Percentiles rank a stretch among this genome's conserved stretches.
These are phyloP conservation scores for Excoecaria agallocha DNA, from an alignment of 345 rosid genomes.

Conservation along the genomic window DNA sequence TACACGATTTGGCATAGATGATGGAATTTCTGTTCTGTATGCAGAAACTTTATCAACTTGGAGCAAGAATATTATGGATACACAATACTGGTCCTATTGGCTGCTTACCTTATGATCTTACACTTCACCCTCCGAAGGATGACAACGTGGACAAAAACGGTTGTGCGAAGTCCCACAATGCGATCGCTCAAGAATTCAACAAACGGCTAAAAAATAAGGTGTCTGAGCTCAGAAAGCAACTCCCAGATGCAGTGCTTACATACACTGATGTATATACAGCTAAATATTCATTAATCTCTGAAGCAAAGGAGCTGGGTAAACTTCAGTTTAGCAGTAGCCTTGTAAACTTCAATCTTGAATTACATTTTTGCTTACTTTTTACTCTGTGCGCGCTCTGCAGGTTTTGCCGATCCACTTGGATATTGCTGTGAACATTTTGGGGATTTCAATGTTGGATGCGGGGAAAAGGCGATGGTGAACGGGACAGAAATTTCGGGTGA, in stretches of 20 bases:
- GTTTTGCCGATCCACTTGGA: conserved; percentile 22
- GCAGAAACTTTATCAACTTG: conserved; percentile 6
- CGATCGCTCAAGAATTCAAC: conserved; percentile 4
- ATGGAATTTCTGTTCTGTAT: neutral
- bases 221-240: neutral
- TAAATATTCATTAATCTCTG: conserved; percentile 13
- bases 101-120: neutral
- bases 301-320: conserved; percentile 6
- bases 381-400: conserved; percentile 15
- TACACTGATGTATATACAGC: neutral
- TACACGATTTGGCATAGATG: neutral
- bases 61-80: conserved; percentile 14
- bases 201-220: neutral
- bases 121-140: neutral
- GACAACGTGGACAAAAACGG: neutral
- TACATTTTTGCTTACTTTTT: neutral
- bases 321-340: neutral
- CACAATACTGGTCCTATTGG: conserved; percentile 10
- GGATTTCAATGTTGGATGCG: conserved; percentile 15
- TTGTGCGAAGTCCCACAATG: conserved; percentile 8
- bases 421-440: conserved; percentile 20
- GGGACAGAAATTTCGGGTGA: conserved; percentile 16
- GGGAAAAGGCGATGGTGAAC: conserved; percentile 13
- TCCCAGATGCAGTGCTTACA: conserved; percentile 3
- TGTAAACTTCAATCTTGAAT: neutral